Evolutionary conservation across 2,329 filamentous ascomycete genomes (phyloP), one percentile per base, ranked within the genome.

Genomic region (Chaetomiaceae sp.): DNA sequence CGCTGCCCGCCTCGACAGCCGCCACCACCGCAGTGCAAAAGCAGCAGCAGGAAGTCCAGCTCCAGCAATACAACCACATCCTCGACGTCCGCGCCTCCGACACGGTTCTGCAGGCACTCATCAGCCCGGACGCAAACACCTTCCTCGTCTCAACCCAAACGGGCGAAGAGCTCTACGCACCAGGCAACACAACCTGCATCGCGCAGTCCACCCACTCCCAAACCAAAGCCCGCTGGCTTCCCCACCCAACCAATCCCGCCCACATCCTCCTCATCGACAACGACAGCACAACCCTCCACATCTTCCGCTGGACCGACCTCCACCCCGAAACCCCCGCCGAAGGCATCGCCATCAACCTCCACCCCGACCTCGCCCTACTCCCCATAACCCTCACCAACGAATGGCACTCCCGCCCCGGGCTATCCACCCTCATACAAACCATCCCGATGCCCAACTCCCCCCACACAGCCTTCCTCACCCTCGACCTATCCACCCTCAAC

Each of bases 71-170:
- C 17, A 12, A 51, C 19, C 46, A 51, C 13, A 40, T 54, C 14
- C 48, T 58, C 35, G 56, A 56, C 44, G 53, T 53, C 40, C 50
- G 55, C 20, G 55, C 53, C 3, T 23, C 47, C 2, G 50, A 54
- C 21, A 44, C 40, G 8, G 55, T 57, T 4, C 23, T 53, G 3
- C 55, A 55, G 10, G 50, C 50, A 0, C 44, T 57, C 21, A 50
- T 57, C 12, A 48, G 43, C 35, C 49, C 53, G 2, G 47, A 57
- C 44, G 53, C 44, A 3, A 31, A 35, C 14, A 20, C 40, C 12
- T 51, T 55, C 40, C 44, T 57, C 17, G 31, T 55, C 16, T 51
- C 53, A 5, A 53, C 55, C 20, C 46, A 39, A 1, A 34, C 48
- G 16, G 49, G 48, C 8, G 47, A 55, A 27, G 52, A 55, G 33